Base-by-base conservation (phyloP, 164 flowering plant genomes). In the Nymphaea colorata region DNA sequence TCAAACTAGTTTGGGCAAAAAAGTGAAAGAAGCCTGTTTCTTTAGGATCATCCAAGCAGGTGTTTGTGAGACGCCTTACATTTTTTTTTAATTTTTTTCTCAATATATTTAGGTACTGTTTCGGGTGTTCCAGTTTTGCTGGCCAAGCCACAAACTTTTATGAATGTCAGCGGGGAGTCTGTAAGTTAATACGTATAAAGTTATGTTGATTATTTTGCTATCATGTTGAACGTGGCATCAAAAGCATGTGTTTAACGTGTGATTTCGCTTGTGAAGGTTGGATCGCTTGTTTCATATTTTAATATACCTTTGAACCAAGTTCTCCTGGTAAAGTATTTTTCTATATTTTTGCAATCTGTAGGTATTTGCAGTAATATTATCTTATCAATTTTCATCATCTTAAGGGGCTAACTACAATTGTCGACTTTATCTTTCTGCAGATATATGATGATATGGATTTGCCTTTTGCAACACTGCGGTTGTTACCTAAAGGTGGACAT, bases 121-220 rank as follows among this genome's bases (percentile, higher is more conserved):
- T 96, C 91, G 67, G 78, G 85, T 79, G 84, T 86, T 74, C 94
- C 99, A 4, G 86, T 95, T 62, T 85, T 95, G 78, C 85, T 95
- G 72, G 96, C 98, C 59, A 95, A 95, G 74, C 99, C 99, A 4
- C 99, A 95, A 72, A 95, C 98, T 65, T 95, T 85, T 71, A 92
- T 95, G 99, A 92, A 91, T 80, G 77, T 71, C 43, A 92, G 96
- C 69, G 99, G 98, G 80, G 90, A 88, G 83, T 94, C 99, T 76
- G 99, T 94, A 86, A 91, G 98, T 92, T 75, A 60, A 12, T 42
- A 4, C 17, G n/a, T 45, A 44, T 10, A 43, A 17, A 71, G 59
- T 51, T 15, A 8, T 51, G 57, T 51, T 51, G 36, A 25, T 25
- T 25, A 10, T 51, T 8, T 51, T 51, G 57, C 14, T 51, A 5